phyloP scores from a whole-genome alignment of 208 protist genomes.

The Porcisia hertigi region DNA sequence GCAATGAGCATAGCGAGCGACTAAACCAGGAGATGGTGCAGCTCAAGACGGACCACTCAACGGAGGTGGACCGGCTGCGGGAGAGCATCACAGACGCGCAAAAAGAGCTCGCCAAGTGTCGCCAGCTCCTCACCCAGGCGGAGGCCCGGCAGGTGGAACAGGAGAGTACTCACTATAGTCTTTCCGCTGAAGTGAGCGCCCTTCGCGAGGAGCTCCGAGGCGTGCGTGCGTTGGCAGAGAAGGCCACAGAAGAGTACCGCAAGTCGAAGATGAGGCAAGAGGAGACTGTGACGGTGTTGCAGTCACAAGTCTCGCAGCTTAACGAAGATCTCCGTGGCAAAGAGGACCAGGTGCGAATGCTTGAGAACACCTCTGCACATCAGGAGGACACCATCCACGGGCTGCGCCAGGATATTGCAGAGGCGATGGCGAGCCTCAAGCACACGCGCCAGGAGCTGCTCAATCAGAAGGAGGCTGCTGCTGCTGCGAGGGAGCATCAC shows the following conservation, averaged over 20 bases:
- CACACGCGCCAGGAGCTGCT: slow-evolving; percentile 38
- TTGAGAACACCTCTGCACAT: slow-evolving; percentile 34
- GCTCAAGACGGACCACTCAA: slow-evolving; percentile 45
- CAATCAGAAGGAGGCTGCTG: slow-evolving; percentile 31
- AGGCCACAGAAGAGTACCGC: slow-evolving; percentile 27
- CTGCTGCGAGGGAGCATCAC: slow-evolving; percentile 42
- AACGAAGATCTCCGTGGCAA: slow-evolving; percentile 45
- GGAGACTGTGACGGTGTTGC: slow-evolving; percentile 41
- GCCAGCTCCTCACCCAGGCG: slow-evolving; percentile 48
- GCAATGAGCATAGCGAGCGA: slow-evolving; percentile 58
- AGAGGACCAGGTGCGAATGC: slow-evolving; percentile 32
- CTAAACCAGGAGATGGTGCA: slow-evolving; percentile 52
- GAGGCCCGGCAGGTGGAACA: slow-evolving; percentile 43
- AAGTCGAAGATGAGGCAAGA: slow-evolving; percentile 43
- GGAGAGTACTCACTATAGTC: slow-evolving; percentile 30
- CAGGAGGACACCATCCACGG: slow-evolving; percentile 35
- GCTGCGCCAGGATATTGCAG: slow-evolving; percentile 29
- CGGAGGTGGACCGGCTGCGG: slow-evolving; percentile 44
- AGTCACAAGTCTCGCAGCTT: slow-evolving; percentile 49
- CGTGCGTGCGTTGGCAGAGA: slow-evolving; percentile 26
- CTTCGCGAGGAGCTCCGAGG: slow-evolving; percentile 38
- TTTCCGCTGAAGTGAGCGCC: slow-evolving; percentile 23
- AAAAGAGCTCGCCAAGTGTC: slow-evolving; percentile 54
- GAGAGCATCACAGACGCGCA: slow-evolving; percentile 40
- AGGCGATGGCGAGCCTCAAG: slow-evolving; percentile 32